Percentiles rank a stretch among this genome's conserved stretches.
Evolutionary conservation across 2,329 filamentous ascomycete genomes (phyloP).

Genomic region (Ophiostoma fasciatum): DNA sequence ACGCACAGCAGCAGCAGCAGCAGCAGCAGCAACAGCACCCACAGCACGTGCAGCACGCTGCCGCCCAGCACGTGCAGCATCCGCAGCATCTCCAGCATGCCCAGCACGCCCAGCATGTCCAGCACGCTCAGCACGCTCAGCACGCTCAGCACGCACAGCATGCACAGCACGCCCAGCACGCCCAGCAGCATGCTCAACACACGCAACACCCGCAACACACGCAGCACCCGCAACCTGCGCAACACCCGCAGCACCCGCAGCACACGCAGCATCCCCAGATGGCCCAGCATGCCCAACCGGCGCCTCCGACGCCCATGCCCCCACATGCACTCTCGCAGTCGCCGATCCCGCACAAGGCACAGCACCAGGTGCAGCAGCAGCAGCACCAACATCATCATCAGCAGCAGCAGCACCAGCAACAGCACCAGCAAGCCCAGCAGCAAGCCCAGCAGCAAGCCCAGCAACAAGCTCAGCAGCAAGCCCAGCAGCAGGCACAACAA

Average conservation of each 20-base stretch:
- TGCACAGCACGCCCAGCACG: slow-evolving; percentile 15
- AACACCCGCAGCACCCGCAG: slow-evolving; percentile 22
- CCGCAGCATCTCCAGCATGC: slow-evolving; percentile 4
- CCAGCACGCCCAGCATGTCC: slow-evolving; percentile 7
- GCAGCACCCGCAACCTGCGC: not conserved
- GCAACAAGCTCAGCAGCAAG: slow-evolving; percentile 12
- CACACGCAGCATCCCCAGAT: slow-evolving; percentile 25
- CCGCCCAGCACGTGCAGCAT: slow-evolving; percentile 8
- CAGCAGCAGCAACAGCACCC: slow-evolving; percentile 12
- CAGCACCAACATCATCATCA: not conserved
- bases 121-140: slow-evolving; percentile 1
- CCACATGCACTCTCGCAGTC: slow-evolving; percentile 30
- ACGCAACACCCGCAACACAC: slow-evolving; percentile 13
- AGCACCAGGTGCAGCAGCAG: slow-evolving; percentile 2
- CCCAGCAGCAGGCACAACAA: slow-evolving; percentile 10
- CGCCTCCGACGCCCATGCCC: slow-evolving; percentile 26
- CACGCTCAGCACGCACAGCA: slow-evolving; percentile 14
- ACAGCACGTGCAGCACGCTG: slow-evolving; percentile 9
- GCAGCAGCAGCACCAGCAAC: slow-evolving; percentile 1
- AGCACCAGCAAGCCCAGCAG: slow-evolving; percentile 4
- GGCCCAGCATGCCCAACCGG: slow-evolving; percentile 13
- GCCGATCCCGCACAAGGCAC: slow-evolving; percentile 18
- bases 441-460: slow-evolving; percentile 8
- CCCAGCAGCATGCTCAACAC: slow-evolving; percentile 14
- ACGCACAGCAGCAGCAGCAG: slow-evolving; percentile 12